Percentiles rank a stretch among this genome's conserved stretches.
Conservation (phyloP, 2,329 filamentous ascomycete genomes). For the Colletotrichum sp. region DNA sequence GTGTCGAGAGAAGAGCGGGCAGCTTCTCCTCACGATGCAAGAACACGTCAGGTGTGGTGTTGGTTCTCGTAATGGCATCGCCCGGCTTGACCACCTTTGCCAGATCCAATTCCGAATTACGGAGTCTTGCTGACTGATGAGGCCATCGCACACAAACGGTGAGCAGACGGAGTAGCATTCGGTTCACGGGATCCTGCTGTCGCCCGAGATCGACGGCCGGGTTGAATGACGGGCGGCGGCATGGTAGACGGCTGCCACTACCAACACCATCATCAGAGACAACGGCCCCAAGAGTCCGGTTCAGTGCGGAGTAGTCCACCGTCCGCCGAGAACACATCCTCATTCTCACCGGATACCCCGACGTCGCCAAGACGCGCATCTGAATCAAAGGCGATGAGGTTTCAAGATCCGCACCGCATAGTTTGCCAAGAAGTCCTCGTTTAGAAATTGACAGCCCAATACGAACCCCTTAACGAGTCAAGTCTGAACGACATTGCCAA, state of each 20-base stretch:
- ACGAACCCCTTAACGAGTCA: slow-evolving; percentile 4
- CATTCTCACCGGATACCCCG: not conserved
- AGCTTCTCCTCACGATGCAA: not conserved
- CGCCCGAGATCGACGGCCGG: not conserved
- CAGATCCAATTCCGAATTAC: not conserved
- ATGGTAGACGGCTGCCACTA: not conserved
- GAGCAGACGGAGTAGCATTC: not conserved
- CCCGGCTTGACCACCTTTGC: no score
- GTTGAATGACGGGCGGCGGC: not conserved
- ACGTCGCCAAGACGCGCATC: not conserved
- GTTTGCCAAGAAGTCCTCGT: not conserved
- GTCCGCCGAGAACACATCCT: not conserved
- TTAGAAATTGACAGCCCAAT: not conserved
- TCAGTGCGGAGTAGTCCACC: not conserved
- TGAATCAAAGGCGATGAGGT: slow-evolving; percentile 1
- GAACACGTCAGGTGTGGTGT: not conserved
- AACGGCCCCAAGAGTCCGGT: not conserved
- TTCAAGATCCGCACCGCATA: slow-evolving; percentile 9
- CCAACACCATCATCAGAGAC: not conserved
- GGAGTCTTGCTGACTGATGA: not conserved
- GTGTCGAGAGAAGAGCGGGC: not conserved
- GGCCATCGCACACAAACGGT: not conserved
- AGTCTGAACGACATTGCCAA: not conserved
- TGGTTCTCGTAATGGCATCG: not conserved
- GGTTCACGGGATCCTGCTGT: not conserved